A percentile compares a stretch with the other conserved stretches of the same genome.
phyloP scores from a whole-genome alignment of 2,329 filamentous ascomycete genomes.

The Cladorrhinum sp. region DNA sequence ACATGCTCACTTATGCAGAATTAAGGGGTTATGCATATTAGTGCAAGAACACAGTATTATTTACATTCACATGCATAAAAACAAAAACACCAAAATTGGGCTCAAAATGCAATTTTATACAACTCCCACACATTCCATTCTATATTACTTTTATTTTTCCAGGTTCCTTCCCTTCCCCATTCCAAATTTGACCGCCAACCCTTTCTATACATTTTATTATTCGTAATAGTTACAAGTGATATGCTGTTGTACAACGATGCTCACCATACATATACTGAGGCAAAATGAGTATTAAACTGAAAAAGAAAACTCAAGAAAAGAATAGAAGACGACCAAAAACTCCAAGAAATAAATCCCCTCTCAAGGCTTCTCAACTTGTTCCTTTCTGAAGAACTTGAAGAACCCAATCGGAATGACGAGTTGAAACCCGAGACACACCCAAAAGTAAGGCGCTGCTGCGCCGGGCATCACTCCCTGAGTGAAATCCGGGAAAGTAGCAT shows the following conservation, averaged over 20 bases:
- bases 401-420: slow-evolving; percentile 57
- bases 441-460: slow-evolving; percentile 55
- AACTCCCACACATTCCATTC: neutral
- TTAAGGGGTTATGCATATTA: too few relatives aligned
- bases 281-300: neutral
- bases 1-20: too few relatives aligned
- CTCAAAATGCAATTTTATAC: neutral
- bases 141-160: neutral
- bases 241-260: neutral
- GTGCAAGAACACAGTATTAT: too few relatives aligned
- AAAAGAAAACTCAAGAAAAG: neutral
- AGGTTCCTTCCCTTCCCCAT: neutral
- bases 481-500: slow-evolving; percentile 61
- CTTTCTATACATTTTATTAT: neutral
- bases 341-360: too few relatives aligned
- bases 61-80: too few relatives aligned
- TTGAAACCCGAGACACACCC: slow-evolving; percentile 58
- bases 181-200: neutral
- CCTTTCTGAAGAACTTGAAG: slow-evolving; percentile 55
- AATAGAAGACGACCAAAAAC: neutral
- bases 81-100: too few relatives aligned
- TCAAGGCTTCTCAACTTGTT: slow-evolving; percentile 55
- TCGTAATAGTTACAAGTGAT: neutral
- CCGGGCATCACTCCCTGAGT: slow-evolving; percentile 45
- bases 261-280: neutral